Base-by-base conservation (phyloP, 306 rosid genomes). In the Amphicarpaea edgeworthii region DNA sequence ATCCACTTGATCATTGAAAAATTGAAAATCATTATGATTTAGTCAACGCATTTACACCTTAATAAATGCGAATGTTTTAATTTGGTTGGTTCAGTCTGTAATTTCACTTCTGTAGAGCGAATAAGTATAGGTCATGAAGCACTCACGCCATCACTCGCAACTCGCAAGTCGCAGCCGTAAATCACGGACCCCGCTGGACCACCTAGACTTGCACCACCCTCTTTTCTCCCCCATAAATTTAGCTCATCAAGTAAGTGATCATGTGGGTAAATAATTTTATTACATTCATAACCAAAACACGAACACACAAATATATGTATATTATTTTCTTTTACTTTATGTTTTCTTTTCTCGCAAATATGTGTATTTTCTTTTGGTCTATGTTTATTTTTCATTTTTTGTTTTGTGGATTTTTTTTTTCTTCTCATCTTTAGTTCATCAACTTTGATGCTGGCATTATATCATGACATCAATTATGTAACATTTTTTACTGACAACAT, bases 151-250 rank as follows among this genome's bases (percentile, higher is more conserved):
- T 34, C 1, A 34, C 8, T 40, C 3, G 59, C 54, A 40, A 37
- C 30, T 74, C 34, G 51, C 34, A n/a, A n/a, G 10, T 14, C 40
- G 23, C 17, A 30, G 45, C 78, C 85, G 80, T 51, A 50, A 72
- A 59, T 84, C 79, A 43, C 83, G 87, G 85, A 61, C 50, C 62
- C 47, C 5, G n/a, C 5, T 46, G 71, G 61, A 32, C 61, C 78
- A 74, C 37, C 16, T 30, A 6, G 2, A 49, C 7, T 7, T 1
- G 58, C 4, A 58, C 5, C 76, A 0, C 42, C 8, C 32, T 28
- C 4, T 19, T 45, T 12, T 7, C 20, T 0, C 7, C 46, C 69
- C 70, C 78, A 4, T 73, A 42, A 73, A 42, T 62, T 42, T 26
- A 23, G 43, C 77, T 42, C 47, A 42, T 73, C 69, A 43, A 14